A percentile compares a stretch with the other conserved stretches of the same genome.
These are phyloP conservation scores for Gaultheria prostrata DNA, from an alignment of 148 eudicot species.

Conservation along the genomic window DNA sequence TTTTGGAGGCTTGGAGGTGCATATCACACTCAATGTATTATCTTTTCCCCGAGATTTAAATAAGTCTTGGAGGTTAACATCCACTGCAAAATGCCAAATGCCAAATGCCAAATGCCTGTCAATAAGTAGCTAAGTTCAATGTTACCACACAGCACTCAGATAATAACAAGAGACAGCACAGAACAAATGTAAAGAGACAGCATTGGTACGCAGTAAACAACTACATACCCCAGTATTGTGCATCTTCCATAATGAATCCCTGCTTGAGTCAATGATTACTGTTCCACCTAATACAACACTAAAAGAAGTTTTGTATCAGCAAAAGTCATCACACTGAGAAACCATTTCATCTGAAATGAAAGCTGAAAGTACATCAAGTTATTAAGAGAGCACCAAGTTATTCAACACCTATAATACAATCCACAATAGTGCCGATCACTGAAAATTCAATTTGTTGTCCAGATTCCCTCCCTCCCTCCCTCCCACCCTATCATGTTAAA, in stretches of 20 bases:
- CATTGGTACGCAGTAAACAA: not conserved
- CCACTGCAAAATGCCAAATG: not conserved
- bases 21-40: not conserved
- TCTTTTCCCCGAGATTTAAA: not conserved
- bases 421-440: not conserved
- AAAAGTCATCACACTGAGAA: not conserved
- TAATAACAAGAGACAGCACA: not conserved
- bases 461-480: not conserved
- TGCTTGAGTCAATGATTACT: conserved; percentile 34
- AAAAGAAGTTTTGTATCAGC: conserved; percentile 16
- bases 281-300: conserved; percentile 46
- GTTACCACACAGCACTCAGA: not conserved
- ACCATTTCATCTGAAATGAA: not conserved
- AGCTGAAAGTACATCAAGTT: no score
- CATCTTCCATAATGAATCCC: conserved; percentile 52
- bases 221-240: conserved; percentile 53
- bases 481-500: not conserved
- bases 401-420: not conserved
- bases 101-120: not conserved
- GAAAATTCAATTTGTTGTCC: no score
- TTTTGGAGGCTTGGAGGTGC: no score
- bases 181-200: not conserved
- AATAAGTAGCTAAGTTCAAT: not conserved
- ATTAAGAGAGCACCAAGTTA: not conserved
- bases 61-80: not conserved